Conservation (phyloP, 2,329 filamentous ascomycete genomes). For the Colletotrichum zoysiae region DNA sequence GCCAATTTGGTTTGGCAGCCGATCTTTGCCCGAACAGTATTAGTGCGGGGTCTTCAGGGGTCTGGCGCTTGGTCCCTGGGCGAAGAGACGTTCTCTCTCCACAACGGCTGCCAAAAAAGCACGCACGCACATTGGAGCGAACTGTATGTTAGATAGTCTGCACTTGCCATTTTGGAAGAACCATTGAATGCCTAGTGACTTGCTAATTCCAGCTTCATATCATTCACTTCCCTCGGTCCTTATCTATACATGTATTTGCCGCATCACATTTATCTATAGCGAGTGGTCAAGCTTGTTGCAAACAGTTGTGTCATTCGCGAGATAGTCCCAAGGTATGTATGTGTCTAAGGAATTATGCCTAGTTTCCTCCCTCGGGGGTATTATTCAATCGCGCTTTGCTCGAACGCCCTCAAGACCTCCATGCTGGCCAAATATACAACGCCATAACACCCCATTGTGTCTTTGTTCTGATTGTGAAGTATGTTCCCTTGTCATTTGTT, state of each 20-base stretch:
- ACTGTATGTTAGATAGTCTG: no score
- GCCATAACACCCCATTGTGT: neutral
- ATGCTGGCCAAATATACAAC: neutral
- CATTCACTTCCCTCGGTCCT: neutral
- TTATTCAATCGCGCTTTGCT: neutral
- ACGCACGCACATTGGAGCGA: neutral
- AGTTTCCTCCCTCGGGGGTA: no score
- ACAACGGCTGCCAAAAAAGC: neutral
- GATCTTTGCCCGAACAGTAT: constrained; percentile 20
- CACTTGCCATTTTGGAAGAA: neutral
- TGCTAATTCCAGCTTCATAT: neutral
- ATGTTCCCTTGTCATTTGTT: neutral
- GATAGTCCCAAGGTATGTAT: neutral
- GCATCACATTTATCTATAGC: neutral
- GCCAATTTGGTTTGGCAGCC: constrained; percentile 32
- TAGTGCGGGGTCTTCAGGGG: constrained; percentile 38
- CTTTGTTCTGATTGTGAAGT: neutral
- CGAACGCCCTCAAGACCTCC: neutral
- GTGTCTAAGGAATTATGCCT: neutral
- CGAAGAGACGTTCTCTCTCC: neutral
- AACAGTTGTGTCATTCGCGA: neutral
- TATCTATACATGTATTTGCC: neutral
- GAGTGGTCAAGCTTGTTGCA: neutral
- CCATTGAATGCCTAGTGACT: neutral
- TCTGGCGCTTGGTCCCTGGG: constrained; percentile 9